A percentile compares a stretch with the other conserved stretches of the same genome.
Evolutionary conservation across 495 filamentous ascomycete species (phyloP).

Genomic region (Staphylotrichum longicolle): DNA sequence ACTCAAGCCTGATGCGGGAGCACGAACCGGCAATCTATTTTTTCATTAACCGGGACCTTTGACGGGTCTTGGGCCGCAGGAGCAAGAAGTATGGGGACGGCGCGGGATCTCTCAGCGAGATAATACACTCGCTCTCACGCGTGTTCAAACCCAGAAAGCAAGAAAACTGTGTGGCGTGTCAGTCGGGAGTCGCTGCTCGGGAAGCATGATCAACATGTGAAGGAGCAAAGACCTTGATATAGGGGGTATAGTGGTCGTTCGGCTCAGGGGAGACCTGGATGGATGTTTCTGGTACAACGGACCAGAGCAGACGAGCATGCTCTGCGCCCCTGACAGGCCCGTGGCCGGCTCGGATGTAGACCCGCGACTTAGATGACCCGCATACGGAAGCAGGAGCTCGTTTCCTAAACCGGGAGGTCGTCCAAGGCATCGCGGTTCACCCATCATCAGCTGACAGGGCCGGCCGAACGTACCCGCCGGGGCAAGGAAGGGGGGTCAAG

Average conservation of each 20-base stretch:
- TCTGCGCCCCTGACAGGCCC: not conserved
- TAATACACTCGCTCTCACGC: too few relatives aligned
- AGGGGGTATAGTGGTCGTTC: slow-evolving; percentile 5
- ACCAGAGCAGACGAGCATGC: not conserved
- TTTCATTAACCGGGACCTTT: slow-evolving; percentile 3
- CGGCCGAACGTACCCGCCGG: not conserved
- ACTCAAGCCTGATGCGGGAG: not conserved
- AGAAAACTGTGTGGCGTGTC: not conserved
- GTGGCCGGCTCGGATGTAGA: slow-evolving; percentile 7
- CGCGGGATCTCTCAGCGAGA: not conserved
- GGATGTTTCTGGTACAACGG: not conserved
- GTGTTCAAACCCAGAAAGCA: too few relatives aligned
- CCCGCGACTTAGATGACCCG: slow-evolving; percentile 7
- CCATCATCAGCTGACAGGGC: slow-evolving; percentile 13
- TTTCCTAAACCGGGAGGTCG: slow-evolving; percentile 17
- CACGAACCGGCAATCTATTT: slow-evolving; percentile 14
- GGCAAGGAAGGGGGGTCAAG: not conserved
- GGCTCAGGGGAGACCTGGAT: not conserved
- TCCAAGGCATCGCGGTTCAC: not conserved
- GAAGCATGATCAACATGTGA: not conserved
- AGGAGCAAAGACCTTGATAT: not conserved
- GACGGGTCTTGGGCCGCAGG: not conserved
- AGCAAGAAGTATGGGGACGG: not conserved
- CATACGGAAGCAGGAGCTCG: slow-evolving; percentile 17
- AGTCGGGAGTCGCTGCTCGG: not conserved